These are phyloP conservation scores for Ceriops zippeliana DNA, from an alignment of 345 rosid genomes.

Conservation along the genomic window DNA sequence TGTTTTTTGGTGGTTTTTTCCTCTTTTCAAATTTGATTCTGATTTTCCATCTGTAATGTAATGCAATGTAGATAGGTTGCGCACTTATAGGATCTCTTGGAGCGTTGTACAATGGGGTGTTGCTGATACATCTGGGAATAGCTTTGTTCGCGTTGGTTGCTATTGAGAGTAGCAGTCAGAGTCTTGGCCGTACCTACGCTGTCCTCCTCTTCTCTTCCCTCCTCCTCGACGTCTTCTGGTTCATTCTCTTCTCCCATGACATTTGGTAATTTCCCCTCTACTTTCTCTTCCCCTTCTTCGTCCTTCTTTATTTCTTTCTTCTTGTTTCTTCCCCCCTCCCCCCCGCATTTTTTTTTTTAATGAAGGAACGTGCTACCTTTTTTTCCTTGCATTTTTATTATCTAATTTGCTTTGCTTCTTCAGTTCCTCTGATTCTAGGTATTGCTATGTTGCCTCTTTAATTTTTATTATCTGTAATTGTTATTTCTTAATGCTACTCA, in stretches of 20 bases:
- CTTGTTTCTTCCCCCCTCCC: background rate
- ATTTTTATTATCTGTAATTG: too few relatives aligned
- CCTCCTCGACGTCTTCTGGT: conserved; percentile 29
- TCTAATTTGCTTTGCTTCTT: too few relatives aligned
- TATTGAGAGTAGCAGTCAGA: conserved; percentile 74
- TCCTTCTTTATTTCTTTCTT: background rate
- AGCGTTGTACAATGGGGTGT: conserved; percentile 74
- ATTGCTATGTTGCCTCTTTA: too few relatives aligned
- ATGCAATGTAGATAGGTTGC: conserved; percentile 54
- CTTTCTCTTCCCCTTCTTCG: background rate
- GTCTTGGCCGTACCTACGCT: conserved; percentile 69
- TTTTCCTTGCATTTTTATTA: background rate
- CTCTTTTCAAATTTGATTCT: background rate
- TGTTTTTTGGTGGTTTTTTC: background rate
- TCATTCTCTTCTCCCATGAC: conserved; percentile 24
- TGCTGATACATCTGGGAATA: conserved; percentile 56
- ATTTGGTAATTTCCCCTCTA: conserved; percentile 41
- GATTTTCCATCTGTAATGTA: background rate
- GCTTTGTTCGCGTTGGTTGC: conserved; percentile 80
- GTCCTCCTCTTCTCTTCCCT: conserved; percentile 55
- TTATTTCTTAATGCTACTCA: too few relatives aligned
- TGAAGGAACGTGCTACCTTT: background rate
- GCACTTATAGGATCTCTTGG: conserved; percentile 78
- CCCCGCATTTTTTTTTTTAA: too few relatives aligned
- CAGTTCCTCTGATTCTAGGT: too few relatives aligned